These are phyloP conservation scores for Ascomycota sp. DNA, from an alignment of 2,329 filamentous ascomycete species.

Conservation along the genomic window DNA sequence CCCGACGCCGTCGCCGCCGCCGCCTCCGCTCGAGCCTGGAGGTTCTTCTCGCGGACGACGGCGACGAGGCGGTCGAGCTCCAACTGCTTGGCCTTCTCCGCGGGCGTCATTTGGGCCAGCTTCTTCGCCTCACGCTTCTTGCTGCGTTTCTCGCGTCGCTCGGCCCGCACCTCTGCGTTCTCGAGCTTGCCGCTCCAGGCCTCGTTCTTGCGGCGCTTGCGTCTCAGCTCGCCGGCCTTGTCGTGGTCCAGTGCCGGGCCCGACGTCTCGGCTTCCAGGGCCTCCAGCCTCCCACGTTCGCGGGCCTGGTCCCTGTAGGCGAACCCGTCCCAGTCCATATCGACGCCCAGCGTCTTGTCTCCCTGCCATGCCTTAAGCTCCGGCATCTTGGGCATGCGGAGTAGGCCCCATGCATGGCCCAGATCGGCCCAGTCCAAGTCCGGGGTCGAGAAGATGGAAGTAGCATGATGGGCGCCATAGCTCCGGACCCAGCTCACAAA, in stretches of 20 bases:
- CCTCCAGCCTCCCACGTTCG: slow-evolving; percentile 40
- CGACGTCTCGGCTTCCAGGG: slow-evolving; percentile 26
- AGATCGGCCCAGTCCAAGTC: slow-evolving; percentile 74
- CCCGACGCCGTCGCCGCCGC: slow-evolving; percentile 9
- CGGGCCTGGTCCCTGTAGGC: slow-evolving; percentile 49
- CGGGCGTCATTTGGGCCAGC: slow-evolving; percentile 43
- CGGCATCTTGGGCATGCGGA: slow-evolving; percentile 81
- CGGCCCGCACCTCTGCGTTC: slow-evolving; percentile 36
- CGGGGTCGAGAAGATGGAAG: slow-evolving; percentile 64
- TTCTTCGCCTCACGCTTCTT: slow-evolving; percentile 40
- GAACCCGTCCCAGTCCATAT: slow-evolving; percentile 44
- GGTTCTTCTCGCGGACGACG: slow-evolving; percentile 37
- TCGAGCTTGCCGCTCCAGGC: slow-evolving; percentile 55
- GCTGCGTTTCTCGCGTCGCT: slow-evolving; percentile 40
- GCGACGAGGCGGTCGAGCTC: slow-evolving; percentile 42
- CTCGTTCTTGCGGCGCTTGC: slow-evolving; percentile 35
- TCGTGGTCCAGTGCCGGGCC: slow-evolving; percentile 15
- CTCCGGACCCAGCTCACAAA: slow-evolving; percentile 87
- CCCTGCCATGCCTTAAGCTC: slow-evolving; percentile 56
- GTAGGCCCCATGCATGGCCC: slow-evolving; percentile 62
- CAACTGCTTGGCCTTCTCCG: slow-evolving; percentile 38
- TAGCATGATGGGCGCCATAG: slow-evolving; percentile 77
- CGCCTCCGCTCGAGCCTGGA: slow-evolving; percentile 5
- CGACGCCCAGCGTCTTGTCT: slow-evolving; percentile 37
- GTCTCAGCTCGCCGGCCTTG: slow-evolving; percentile 20